Percentiles rank a stretch among this genome's conserved stretches.
Conservation (phyloP, 768 basidiomycete species). For the Boletellus emodensis region DNA sequence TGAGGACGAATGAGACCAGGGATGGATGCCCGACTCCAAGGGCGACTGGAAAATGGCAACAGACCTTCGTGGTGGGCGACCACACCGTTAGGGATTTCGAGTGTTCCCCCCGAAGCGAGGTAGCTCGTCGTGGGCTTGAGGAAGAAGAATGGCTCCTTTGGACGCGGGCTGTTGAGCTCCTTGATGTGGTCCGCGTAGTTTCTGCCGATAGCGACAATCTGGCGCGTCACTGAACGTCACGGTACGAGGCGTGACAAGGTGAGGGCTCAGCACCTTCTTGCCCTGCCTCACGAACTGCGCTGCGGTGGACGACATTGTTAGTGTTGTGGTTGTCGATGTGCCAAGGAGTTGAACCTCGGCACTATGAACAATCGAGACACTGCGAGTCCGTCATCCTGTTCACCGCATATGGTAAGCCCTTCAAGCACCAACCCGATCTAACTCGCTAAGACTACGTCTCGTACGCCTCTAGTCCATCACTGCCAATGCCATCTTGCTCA, state of each 20-base stretch:
- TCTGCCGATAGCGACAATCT: slow-evolving; percentile 95
- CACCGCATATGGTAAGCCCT: not conserved
- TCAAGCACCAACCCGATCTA: not conserved
- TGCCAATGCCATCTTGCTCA: not conserved
- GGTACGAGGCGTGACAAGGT: not conserved
- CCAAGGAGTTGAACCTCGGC: too few relatives aligned
- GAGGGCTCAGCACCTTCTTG: slow-evolving; percentile 37
- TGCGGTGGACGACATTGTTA: slow-evolving; percentile 23
- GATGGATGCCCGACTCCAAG: not conserved
- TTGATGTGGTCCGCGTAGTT: slow-evolving; percentile 91
- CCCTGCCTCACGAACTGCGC: slow-evolving; percentile 42
- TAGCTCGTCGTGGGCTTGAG: slow-evolving; percentile 95
- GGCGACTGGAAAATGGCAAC: not conserved
- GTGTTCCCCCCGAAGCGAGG: slow-evolving; percentile 64
- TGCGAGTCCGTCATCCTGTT: too few relatives aligned
- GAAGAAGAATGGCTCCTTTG: slow-evolving; percentile 98
- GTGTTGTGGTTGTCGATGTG: too few relatives aligned
- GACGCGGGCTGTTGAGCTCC: slow-evolving; percentile 80
- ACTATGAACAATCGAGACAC: too few relatives aligned
- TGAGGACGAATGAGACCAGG: slow-evolving; percentile 19
- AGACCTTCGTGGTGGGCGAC: slow-evolving; percentile 89
- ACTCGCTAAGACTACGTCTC: not conserved
- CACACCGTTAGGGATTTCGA: slow-evolving; percentile 85
- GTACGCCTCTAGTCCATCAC: not conserved
- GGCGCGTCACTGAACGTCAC: not conserved